Evolutionary conservation across 148 eudicot species (phyloP).

Genomic region (Bassia scoparia): DNA sequence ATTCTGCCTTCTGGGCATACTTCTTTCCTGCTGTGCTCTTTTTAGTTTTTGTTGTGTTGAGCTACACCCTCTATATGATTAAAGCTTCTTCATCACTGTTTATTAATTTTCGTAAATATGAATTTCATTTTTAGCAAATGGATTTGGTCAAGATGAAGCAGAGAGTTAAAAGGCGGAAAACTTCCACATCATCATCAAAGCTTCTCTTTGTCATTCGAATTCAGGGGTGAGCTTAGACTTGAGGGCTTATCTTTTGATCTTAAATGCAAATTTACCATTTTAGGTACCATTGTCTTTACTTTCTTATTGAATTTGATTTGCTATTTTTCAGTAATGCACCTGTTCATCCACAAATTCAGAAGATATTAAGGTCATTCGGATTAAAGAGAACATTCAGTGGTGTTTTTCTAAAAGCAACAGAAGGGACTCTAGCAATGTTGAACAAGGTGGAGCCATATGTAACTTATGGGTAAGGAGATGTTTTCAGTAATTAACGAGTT

Average conservation of each 20-base stretch:
- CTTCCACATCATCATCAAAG: slow-evolving; percentile 38
- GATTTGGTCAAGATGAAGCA: slow-evolving; percentile 81
- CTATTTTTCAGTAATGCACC: slow-evolving; percentile 56
- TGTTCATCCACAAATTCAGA: slow-evolving; percentile 63
- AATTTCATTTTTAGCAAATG: slow-evolving; percentile 43
- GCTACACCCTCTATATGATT: background rate
- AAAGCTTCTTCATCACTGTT: background rate
- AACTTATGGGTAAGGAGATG: slow-evolving; percentile 67
- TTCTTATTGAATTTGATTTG: slow-evolving; percentile 9
- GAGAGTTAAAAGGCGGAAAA: slow-evolving; percentile 52
- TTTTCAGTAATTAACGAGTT: too few relatives aligned
- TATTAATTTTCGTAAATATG: background rate
- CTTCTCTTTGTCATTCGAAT: slow-evolving; percentile 77
- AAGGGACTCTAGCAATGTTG: slow-evolving; percentile 54
- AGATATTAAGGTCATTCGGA: slow-evolving; percentile 58
- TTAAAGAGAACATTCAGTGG: slow-evolving; percentile 59
- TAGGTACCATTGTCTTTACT: background rate
- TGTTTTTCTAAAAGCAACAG: slow-evolving; percentile 76
- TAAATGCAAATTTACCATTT: background rate
- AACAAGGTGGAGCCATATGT: slow-evolving; percentile 83
- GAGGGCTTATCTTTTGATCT: background rate
- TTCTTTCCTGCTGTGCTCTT: background rate
- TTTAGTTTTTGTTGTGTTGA: background rate
- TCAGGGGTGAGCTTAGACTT: slow-evolving; percentile 52
- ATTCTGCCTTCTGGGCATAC: background rate